Evolutionary conservation across 257 asterid species (phyloP).

Genomic region (Nemophila menziesii): DNA sequence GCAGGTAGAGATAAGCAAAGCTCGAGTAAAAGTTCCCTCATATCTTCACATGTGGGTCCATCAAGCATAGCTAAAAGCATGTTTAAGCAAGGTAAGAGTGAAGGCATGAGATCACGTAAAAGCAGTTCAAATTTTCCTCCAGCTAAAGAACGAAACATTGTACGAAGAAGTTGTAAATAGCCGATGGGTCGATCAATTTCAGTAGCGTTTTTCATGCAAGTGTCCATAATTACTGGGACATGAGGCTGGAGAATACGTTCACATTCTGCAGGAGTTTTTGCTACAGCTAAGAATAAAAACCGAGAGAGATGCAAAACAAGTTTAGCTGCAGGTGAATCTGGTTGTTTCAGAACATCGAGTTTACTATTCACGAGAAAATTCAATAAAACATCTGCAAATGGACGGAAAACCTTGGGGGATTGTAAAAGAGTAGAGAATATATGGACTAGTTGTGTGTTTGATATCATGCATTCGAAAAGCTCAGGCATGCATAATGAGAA

Average conservation of each 20-base stretch:
- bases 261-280: constrained; percentile 91
- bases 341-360: constrained; percentile 95
- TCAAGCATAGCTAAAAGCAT: constrained; percentile 92
- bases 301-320: constrained; percentile 97
- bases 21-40: constrained; percentile 76
- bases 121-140: constrained; percentile 94
- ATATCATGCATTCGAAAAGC: constrained; percentile 97
- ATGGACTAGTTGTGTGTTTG: constrained; percentile 84
- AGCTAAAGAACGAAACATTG: constrained; percentile 94
- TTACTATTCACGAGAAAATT: constrained; percentile 88
- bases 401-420: constrained; percentile 87
- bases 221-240: constrained; percentile 85
- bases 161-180: constrained; percentile 89
- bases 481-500: constrained; percentile 96
- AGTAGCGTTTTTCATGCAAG: constrained; percentile 87
- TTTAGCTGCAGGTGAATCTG: constrained; percentile 97
- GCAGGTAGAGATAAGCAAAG: constrained; percentile 89
- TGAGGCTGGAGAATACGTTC: constrained; percentile 98
- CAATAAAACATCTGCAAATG: constrained; percentile 94
- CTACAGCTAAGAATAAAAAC: constrained; percentile 76
- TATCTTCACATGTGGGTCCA: constrained; percentile 93
- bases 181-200: constrained; percentile 91
- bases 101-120: constrained; percentile 80
- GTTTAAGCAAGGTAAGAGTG: constrained; percentile 81
- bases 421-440: constrained; percentile 91